Conservation (phyloP, 2,329 filamentous ascomycete species). For the Chrysoporthe austroafricana region DNA sequence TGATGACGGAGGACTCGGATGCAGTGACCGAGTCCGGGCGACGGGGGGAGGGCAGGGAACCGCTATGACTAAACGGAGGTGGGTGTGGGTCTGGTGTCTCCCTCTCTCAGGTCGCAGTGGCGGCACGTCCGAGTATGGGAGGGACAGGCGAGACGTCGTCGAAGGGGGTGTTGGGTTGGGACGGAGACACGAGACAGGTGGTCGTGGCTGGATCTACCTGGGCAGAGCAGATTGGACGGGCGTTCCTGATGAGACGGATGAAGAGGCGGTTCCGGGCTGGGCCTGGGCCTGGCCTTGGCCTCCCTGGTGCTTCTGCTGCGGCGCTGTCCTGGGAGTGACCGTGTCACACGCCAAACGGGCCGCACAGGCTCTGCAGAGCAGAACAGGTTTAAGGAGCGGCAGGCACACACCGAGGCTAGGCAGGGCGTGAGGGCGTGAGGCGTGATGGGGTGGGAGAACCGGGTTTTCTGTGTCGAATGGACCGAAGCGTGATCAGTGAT, state of each 20-base stretch:
- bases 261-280: conserved; percentile 9
- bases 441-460: too few species aligned
- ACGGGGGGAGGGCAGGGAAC: conserved; percentile 7
- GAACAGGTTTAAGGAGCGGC: conserved; percentile 11
- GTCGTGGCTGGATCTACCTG: conserved; percentile 9
- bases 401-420: not conserved
- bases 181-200: not conserved
- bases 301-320: not conserved
- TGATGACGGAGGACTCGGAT: conserved; percentile 45
- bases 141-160: conserved; percentile 1
- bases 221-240: conserved; percentile 1
- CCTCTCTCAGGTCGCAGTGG: not conserved
- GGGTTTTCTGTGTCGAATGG: not conserved
- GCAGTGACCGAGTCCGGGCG: conserved; percentile 25
- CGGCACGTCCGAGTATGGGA: too few species aligned
- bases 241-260: conserved; percentile 11
- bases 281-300: not conserved
- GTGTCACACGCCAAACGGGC: conserved; percentile 20
- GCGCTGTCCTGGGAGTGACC: not conserved
- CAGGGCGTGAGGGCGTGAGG: too few species aligned
- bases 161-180: not conserved
- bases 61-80: conserved; percentile 7
- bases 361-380: conserved; percentile 1
- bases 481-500: conserved; percentile 1
- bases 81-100: not conserved